phyloP scores from a whole-genome alignment of 176 grass and related monocot genomes.

The Zoysia japonica region DNA sequence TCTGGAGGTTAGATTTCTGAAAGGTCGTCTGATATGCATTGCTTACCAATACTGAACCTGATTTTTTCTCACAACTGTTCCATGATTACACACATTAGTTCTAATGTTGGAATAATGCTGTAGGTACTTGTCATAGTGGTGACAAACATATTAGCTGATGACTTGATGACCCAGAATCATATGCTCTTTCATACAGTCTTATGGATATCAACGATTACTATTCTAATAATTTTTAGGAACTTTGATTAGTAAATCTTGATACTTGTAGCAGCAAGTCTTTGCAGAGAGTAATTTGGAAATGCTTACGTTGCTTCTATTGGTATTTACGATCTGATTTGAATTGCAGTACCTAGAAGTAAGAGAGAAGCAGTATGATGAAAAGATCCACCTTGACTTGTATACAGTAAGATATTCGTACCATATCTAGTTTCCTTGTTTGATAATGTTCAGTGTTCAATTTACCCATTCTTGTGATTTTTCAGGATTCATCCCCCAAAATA shows the following conservation, averaged over 20 bases:
- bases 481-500: constrained; percentile 61
- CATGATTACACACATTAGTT: not conserved
- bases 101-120: not conserved
- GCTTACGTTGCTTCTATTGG: constrained; percentile 34
- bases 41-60: not conserved
- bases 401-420: constrained; percentile 58
- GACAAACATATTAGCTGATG: constrained; percentile 2
- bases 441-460: constrained; percentile 16
- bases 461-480: constrained; percentile 2
- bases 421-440: constrained; percentile 10
- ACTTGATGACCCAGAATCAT: not conserved
- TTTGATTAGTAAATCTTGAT: not conserved
- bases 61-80: not conserved
- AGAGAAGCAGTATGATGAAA: constrained; percentile 94
- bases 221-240: not conserved
- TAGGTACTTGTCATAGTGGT: not conserved
- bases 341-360: constrained; percentile 88
- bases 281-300: constrained; percentile 9
- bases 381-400: constrained; percentile 80
- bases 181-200: not conserved
- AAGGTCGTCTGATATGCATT: not conserved
- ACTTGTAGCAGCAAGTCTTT: constrained; percentile 5
- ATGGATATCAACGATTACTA: not conserved
- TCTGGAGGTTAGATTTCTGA: constrained; percentile 54
- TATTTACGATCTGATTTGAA: constrained; percentile 51